phyloP scores from a whole-genome alignment of 2,329 filamentous ascomycete genomes.

The Hypoxylon sp. region DNA sequence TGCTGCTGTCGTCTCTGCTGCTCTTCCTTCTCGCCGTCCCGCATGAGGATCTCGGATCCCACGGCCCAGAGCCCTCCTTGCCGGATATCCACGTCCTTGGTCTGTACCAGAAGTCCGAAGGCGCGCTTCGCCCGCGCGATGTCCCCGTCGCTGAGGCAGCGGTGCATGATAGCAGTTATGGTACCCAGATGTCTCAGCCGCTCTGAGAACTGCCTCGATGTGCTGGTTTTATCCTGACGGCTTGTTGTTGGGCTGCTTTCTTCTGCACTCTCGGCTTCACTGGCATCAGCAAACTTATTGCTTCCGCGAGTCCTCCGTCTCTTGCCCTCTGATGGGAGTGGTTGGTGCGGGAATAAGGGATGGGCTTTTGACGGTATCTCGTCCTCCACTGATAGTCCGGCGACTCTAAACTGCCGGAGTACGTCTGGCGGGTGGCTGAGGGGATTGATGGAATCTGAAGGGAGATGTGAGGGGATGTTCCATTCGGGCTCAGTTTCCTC shows the following conservation, averaged over 20 bases:
- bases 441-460: constrained; percentile 65
- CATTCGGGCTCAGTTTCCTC: constrained; percentile 26
- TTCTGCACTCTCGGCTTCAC: constrained; percentile 29
- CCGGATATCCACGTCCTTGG: constrained; percentile 76
- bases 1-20: constrained; percentile 13
- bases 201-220: constrained; percentile 51
- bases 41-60: constrained; percentile 86
- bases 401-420: constrained; percentile 67
- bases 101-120: constrained; percentile 79
- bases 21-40: constrained; percentile 63
- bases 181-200: constrained; percentile 73
- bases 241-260: constrained; percentile 27
- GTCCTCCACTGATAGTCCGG: constrained; percentile 66
- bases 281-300: neutral
- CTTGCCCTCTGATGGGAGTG: constrained; percentile 50
- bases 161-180: constrained; percentile 79
- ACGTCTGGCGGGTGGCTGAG: constrained; percentile 68
- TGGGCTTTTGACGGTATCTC: constrained; percentile 57
- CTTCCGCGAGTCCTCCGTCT: constrained; percentile 24
- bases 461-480: constrained; percentile 46
- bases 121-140: constrained; percentile 80
- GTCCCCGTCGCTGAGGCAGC: constrained; percentile 79
- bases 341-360: constrained; percentile 68
- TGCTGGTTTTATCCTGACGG: constrained; percentile 23
- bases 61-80: constrained; percentile 82